Conservation (phyloP, 2,329 filamentous ascomycete genomes). For the Diaporthe citriasiana region DNA sequence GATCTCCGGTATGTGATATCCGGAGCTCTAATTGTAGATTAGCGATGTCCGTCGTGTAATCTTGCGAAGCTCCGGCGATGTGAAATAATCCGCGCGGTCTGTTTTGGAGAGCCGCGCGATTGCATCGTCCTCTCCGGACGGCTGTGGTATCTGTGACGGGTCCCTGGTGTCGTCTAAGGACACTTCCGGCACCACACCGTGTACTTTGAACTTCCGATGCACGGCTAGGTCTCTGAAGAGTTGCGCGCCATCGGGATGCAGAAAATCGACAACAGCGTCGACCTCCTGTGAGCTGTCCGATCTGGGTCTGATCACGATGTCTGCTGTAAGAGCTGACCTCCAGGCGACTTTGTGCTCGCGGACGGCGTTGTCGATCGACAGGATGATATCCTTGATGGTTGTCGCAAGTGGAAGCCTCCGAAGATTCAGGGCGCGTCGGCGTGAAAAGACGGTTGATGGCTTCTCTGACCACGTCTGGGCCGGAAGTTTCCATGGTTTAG, state of each 20-base stretch:
- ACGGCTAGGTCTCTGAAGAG: neutral
- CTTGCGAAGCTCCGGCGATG: neutral
- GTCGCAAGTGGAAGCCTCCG: neutral
- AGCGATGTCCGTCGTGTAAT: slow-evolving; percentile 2
- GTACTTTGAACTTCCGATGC: neutral
- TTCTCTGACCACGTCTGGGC: neutral
- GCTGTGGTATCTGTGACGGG: neutral
- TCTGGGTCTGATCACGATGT: neutral
- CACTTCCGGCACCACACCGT: neutral
- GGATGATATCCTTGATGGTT: slow-evolving; percentile 5
- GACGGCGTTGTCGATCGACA: neutral
- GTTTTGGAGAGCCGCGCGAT: neutral
- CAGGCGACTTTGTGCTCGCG: neutral
- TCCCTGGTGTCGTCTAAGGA: neutral
- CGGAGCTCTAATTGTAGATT: slow-evolving; percentile 2
- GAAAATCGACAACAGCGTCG: slow-evolving; percentile 8
- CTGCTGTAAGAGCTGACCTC: neutral
- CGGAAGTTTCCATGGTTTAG: neutral
- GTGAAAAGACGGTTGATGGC: neutral
- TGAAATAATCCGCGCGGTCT: neutral
- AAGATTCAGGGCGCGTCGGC: neutral
- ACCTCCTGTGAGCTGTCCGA: neutral
- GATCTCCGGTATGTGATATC: slow-evolving; percentile 10
- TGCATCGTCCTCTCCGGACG: neutral
- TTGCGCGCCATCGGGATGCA: neutral